phyloP scores from a whole-genome alignment of 768 basidiomycete genomes.

The Leucocoprinus birnbaumii region DNA sequence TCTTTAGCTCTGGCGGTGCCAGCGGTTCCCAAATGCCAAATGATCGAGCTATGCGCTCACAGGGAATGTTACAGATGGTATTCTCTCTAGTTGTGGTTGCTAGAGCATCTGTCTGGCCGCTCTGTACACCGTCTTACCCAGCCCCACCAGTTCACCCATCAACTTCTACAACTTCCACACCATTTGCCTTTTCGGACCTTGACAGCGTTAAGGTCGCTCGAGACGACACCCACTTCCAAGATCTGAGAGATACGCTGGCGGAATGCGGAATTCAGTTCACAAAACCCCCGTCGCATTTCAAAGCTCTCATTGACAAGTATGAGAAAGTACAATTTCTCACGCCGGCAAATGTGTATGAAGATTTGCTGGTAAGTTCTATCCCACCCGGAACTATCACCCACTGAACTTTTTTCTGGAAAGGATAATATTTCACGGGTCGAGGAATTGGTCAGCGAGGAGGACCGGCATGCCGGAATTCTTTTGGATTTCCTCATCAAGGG shows the following conservation, averaged over 20 bases:
- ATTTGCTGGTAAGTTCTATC: neutral
- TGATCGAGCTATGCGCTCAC: slow-evolving; percentile 29
- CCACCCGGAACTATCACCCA: too few relatives aligned
- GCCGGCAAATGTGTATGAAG: slow-evolving; percentile 1
- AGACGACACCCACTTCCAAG: neutral
- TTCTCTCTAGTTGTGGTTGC: slow-evolving; percentile 22
- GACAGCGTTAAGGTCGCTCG: slow-evolving; percentile 3
- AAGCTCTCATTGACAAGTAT: neutral
- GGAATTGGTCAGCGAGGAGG: neutral
- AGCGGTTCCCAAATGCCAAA: slow-evolving; percentile 25
- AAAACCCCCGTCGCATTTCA: slow-evolving; percentile 2
- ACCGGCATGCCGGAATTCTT: slow-evolving; percentile 12
- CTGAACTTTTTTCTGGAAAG: neutral
- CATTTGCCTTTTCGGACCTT: neutral
- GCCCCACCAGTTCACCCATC: neutral
- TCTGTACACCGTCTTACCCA: slow-evolving; percentile 8
- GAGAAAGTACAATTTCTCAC: slow-evolving; percentile 2
- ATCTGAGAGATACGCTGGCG: slow-evolving; percentile 2
- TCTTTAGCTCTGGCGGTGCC: neutral
- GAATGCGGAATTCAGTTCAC: slow-evolving; percentile 9
- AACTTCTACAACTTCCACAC: neutral
- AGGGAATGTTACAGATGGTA: slow-evolving; percentile 24
- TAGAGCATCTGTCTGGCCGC: slow-evolving; percentile 31
- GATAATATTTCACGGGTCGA: neutral
- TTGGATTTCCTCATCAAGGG: slow-evolving; percentile 33